These are phyloP conservation scores for Prototheca cutis DNA, from an alignment of 163 green algal species.

Conservation along the genomic window DNA sequence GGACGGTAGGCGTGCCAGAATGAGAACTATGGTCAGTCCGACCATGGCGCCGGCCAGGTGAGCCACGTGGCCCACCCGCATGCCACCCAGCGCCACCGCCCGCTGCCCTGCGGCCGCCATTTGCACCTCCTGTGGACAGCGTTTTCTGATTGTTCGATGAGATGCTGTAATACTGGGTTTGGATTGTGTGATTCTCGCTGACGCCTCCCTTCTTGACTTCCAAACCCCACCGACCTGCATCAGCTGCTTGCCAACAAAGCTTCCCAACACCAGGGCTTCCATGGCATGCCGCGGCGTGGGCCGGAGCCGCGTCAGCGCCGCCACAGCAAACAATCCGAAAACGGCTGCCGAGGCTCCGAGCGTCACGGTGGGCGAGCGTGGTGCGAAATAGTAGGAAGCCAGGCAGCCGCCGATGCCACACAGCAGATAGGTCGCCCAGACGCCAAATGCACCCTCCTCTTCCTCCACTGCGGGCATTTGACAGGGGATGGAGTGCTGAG, in stretches of 20 bases:
- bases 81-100: not conserved
- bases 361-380: slow-evolving; percentile 23
- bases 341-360: slow-evolving; percentile 49
- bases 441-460: slow-evolving; percentile 68
- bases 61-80: not conserved
- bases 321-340: slow-evolving; percentile 6
- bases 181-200: too few relatives aligned
- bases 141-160: too few relatives aligned
- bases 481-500: not conserved
- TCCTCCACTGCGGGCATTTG: slow-evolving; percentile 55
- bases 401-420: slow-evolving; percentile 23
- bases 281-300: not conserved
- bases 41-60: not conserved
- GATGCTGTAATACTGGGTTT: too few relatives aligned
- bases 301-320: not conserved
- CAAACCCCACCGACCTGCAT: not conserved
- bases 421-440: slow-evolving; percentile 68
- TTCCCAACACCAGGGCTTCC: not conserved
- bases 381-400: slow-evolving; percentile 34
- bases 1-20: not conserved
- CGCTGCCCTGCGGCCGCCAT: not conserved
- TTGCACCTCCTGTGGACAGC: not conserved
- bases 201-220: too few relatives aligned
- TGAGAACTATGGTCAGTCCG: not conserved
- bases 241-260: not conserved